Evolutionary conservation across 2,329 filamentous ascomycete species (phyloP).

Genomic region (Aureobasidium sp.): DNA sequence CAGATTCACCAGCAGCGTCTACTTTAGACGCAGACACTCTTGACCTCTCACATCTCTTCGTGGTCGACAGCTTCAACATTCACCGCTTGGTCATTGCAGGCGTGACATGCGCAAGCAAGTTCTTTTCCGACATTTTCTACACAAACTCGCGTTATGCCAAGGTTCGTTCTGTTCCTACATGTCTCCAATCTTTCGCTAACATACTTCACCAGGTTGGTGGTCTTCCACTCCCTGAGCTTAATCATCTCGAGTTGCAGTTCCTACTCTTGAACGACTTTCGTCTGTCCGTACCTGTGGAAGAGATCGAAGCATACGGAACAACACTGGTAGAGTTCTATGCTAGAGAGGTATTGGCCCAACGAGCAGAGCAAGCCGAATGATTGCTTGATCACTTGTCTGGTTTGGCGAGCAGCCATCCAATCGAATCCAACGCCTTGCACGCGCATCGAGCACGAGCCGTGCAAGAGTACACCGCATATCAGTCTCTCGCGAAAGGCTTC

Average conservation of each 20-base stretch:
- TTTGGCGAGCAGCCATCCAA: neutral
- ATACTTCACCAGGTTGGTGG: constrained; percentile 66
- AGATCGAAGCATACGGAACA: constrained; percentile 92
- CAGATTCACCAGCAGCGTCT: constrained; percentile 18
- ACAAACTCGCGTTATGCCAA: constrained; percentile 99
- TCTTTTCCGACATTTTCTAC: constrained; percentile 98
- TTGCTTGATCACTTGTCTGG: constrained; percentile 23
- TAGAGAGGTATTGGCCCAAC: constrained; percentile 69
- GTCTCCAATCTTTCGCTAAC: neutral
- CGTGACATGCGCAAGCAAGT: constrained; percentile 97
- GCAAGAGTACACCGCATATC: neutral
- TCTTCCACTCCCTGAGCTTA: constrained; percentile 81
- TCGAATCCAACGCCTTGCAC: neutral
- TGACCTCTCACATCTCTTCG: constrained; percentile 65
- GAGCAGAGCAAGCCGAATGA: constrained; percentile 21
- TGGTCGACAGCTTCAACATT: constrained; percentile 98
- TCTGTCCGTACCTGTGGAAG: constrained; percentile 84
- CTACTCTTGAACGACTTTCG: constrained; percentile 93
- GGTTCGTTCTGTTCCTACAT: constrained; percentile 46
- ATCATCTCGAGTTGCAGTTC: constrained; percentile 94
- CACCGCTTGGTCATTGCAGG: constrained; percentile 93
- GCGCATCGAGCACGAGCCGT: neutral
- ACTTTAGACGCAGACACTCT: constrained; percentile 25
- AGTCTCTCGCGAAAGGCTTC: neutral
- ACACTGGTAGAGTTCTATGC: constrained; percentile 99